A percentile compares a stretch with the other conserved stretches of the same genome.
Conservation (phyloP, 805 yeast genomes). For the Yarrowia phangngaensis region DNA sequence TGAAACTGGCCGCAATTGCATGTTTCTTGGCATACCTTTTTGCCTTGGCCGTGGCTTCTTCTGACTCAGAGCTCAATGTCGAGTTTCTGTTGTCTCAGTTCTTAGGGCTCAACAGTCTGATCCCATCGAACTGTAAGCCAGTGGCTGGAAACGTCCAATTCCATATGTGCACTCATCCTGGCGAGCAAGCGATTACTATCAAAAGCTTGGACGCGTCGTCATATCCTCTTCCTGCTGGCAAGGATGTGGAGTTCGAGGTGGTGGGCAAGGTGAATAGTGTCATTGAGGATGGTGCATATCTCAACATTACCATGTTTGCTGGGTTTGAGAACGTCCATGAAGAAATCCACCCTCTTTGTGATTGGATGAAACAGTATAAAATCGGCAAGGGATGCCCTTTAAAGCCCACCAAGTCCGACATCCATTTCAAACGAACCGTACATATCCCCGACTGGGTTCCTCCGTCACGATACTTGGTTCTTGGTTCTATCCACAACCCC, state of each 20-base stretch:
- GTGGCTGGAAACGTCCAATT: conserved; percentile 14
- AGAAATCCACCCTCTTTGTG: conserved; percentile 11
- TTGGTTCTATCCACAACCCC: conserved; percentile 12
- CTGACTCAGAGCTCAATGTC: conserved; percentile 9
- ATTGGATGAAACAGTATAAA: conserved; percentile 5
- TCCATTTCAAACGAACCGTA: conserved; percentile 12
- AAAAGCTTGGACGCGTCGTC: conserved; percentile 4
- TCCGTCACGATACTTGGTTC: conserved; percentile 1
- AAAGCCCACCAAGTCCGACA: conserved; percentile 20
- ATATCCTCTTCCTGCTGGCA: conserved; percentile 7
- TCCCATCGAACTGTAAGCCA: conserved; percentile 18
- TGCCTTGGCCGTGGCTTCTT: too few species aligned
- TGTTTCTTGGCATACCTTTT: too few species aligned
- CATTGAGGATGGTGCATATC: conserved; percentile 15
- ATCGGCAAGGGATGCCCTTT: conserved; percentile 21
- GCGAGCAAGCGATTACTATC: conserved; percentile 8
- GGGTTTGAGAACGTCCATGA: conserved; percentile 10
- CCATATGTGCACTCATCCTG: background rate
- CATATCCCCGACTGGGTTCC: conserved; percentile 20
- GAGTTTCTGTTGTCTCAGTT: conserved; percentile 11
- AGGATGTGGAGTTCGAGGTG: conserved; percentile 20
- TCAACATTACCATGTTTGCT: conserved; percentile 13
- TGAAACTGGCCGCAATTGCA: too few species aligned
- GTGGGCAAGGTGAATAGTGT: conserved; percentile 8
- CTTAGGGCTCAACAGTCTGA: conserved; percentile 7